Evolutionary conservation across 2,329 filamentous ascomycete species (phyloP).

Genomic region (Herpomyces periplanetae): DNA sequence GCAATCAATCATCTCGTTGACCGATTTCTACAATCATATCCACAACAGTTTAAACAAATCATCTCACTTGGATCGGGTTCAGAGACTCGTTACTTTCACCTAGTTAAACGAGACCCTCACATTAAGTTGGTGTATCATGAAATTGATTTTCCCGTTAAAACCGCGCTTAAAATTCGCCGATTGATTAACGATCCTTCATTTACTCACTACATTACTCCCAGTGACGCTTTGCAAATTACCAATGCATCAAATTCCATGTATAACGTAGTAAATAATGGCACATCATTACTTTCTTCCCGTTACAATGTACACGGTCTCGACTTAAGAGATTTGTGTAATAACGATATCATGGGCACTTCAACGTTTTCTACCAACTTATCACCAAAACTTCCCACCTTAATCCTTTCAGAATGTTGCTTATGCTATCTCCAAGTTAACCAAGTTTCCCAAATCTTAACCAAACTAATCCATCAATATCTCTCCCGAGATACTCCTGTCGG

Average conservation of each 20-base stretch:
- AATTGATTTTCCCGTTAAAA: conserved; percentile 45
- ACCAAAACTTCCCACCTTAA: conserved; percentile 27
- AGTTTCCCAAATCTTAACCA: conserved; percentile 6
- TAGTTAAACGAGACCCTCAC: conserved; percentile 14
- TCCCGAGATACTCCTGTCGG: conserved; percentile 12
- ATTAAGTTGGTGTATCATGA: conserved; percentile 37
- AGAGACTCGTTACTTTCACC: conserved; percentile 49
- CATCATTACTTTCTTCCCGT: conserved; percentile 11
- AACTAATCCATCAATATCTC: conserved; percentile 6
- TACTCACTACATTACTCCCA: conserved; percentile 5
- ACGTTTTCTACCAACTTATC: conserved; percentile 7
- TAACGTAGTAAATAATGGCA: conserved; percentile 8
- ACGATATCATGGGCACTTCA: conserved; percentile 6
- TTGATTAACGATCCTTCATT: conserved; percentile 6
- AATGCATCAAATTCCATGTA: conserved; percentile 6
- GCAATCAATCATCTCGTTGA: conserved; percentile 40
- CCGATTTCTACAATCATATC: conserved; percentile 18
- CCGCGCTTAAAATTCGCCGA: conserved; percentile 19
- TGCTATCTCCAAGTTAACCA: conserved; percentile 27
- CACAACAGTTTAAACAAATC: conserved; percentile 21
- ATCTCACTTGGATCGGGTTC: conserved; percentile 74
- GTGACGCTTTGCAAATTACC: conserved; percentile 5
- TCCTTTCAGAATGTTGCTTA: conserved; percentile 81
- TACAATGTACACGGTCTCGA: conserved; percentile 13
- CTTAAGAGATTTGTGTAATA: conserved; percentile 5